Base-by-base conservation (phyloP, 192 early-diverging fungal species). In the Coemansia sp. region DNA sequence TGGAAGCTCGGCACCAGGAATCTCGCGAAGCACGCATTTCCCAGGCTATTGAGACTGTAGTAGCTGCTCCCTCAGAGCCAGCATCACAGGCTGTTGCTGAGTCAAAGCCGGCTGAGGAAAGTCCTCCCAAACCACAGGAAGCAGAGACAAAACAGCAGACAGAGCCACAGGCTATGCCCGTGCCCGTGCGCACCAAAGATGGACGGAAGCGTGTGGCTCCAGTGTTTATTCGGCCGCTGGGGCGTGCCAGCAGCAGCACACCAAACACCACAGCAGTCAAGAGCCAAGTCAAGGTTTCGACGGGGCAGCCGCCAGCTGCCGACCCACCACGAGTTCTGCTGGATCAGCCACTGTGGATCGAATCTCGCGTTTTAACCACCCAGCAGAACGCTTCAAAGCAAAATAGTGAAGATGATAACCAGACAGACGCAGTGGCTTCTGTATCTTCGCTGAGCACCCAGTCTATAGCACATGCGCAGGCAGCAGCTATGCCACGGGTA, bases 151-250 rank as follows among this genome's bases (percentile, higher is more conserved):
- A 15, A 6, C 12, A 40, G 39, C 39, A 11, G 39, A 1, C 39
- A 40, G 39, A 40, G 39, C 39, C 39, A 1, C 87, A 89, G 53
- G 69, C 54, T 1, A 82, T 90, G 28, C 84, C 89, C 0, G 70
- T 83, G 13, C 72, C 72, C 0, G 62, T 65, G 40, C 53, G 66
- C 43, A 90, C 88, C 7, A 86, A 86, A 39, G 82, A 87, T 57
- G 94, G 94, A 7, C 88, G 90, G 69, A 91, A 88, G 48, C 79
- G 94, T 9, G 93, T 97, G 21, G 83, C 86, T 21, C 94, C 90
- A 5, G 40, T 84, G 49, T 82, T 85, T 70, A 57, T 87, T 9
- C 72, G 83, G 21, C 57, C 59, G 19, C 42, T 59, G 38, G 45
- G 59, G 20, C 11, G 44, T 18, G 13, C 19, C 36, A 55, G 57